Evolutionary conservation across 1,284 basidiomycete genomes (phyloP), one percentile per base, ranked within the genome.

Genomic region (Fomes fomentarius): DNA sequence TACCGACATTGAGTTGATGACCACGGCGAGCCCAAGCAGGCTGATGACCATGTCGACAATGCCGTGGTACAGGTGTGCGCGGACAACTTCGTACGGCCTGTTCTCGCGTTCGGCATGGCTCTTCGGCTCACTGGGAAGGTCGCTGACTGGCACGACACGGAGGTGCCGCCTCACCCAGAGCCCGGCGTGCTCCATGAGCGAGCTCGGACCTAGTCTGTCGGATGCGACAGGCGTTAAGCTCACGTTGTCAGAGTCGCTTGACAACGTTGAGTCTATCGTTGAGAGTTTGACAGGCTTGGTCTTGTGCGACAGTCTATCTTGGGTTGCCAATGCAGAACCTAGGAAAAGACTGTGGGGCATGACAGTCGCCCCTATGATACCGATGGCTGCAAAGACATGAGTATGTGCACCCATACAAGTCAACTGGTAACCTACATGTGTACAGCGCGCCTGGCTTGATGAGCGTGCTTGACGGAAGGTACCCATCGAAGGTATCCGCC

Each of bases 291-390:
- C 33, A 24, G 43, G 31, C 38, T 49, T 60, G 12, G 22, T 26
- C 41, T 31, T 37, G 45, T 51, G 41, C 51, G 74, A 70, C 24
- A 85, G 67, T 47, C 94, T 77, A 59, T 94, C 87, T 65, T 94
- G 87, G 0, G 90, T 92, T 2, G 92, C 89, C 17, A 96, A 80
- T 33, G 89, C 85, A 2, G 91, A 94, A 10, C 94, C 95, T 7
- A 98, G 78, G 75, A 94, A 96, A 21, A 98, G 79, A 40, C 90
- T 89, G 69, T 98, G 96, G 0, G 96, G 95, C 95, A 87, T 94
- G 39, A 93, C 85, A 0, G 91, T 94, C 1, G 91, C 91, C 19
- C 92, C 91, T 11, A 93, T 69, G 54, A 93, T 88, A 50, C 93
- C 92, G 40, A 93, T 89, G 24, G 91, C 89, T 91, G 63, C 24